Evolutionary conservation across 2,329 filamentous ascomycete genomes (phyloP).

Genomic region (Alternaria dauci): DNA sequence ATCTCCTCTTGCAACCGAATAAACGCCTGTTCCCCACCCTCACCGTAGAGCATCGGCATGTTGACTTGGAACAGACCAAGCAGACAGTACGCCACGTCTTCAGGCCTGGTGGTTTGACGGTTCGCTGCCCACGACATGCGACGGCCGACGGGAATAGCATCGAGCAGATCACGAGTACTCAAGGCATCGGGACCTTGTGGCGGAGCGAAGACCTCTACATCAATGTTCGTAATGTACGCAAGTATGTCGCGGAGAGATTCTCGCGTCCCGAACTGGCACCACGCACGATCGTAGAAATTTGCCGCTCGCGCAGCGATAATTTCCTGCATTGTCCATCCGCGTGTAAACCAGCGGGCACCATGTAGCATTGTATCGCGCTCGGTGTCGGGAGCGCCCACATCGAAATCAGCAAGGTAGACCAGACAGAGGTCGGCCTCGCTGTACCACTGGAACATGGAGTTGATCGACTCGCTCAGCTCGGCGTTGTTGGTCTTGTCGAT

Average conservation of each 20-base stretch:
- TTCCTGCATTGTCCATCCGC: not conserved
- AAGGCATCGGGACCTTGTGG: not conserved
- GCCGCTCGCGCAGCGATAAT: not conserved
- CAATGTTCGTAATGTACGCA: not conserved
- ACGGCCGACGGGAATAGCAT: not conserved
- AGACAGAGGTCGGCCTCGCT: not conserved
- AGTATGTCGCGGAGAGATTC: not conserved
- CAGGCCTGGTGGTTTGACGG: slow-evolving; percentile 21
- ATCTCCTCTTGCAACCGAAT: slow-evolving; percentile 16
- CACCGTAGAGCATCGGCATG: slow-evolving; percentile 41
- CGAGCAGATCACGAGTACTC: not conserved
- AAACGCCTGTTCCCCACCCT: slow-evolving; percentile 28
- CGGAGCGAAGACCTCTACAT: not conserved
- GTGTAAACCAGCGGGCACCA: not conserved
- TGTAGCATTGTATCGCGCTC: not conserved
- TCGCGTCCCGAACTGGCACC: not conserved
- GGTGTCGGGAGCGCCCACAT: not conserved
- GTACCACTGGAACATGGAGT: not conserved
- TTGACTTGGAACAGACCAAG: slow-evolving; percentile 38
- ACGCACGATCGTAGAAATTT: not conserved
- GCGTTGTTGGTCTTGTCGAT: not conserved
- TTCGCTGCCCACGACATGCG: slow-evolving; percentile 12
- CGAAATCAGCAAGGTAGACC: not conserved
- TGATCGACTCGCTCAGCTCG: not conserved
- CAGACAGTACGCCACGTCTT: slow-evolving; percentile 41